A percentile compares a stretch with the other conserved stretches of the same genome.
phyloP scores from a whole-genome alignment of 1,284 basidiomycete species.

The Leccinum discolor region DNA sequence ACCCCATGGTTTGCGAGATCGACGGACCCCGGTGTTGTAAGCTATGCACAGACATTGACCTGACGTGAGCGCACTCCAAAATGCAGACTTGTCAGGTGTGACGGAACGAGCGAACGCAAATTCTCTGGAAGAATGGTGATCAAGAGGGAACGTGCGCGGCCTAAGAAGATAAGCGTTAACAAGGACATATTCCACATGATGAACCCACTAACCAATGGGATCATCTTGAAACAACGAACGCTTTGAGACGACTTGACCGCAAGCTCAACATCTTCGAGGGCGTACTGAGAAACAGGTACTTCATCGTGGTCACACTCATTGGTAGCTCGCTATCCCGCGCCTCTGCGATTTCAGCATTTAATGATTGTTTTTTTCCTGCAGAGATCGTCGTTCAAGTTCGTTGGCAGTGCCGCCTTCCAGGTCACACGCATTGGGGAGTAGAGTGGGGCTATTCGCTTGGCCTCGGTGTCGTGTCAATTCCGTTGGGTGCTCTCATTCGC shows the following conservation, averaged over 20 bases:
- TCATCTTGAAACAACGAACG: conserved; percentile 53
- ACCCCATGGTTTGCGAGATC: conserved; percentile 85
- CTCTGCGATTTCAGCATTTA: neutral
- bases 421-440: conserved; percentile 76
- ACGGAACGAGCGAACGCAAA: conserved; percentile 47
- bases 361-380: conserved; percentile 32
- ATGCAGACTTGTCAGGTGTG: conserved; percentile 37
- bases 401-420: conserved; percentile 91
- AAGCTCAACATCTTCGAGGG: conserved; percentile 91
- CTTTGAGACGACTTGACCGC: conserved; percentile 79
- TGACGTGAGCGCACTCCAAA: conserved; percentile 66
- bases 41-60: conserved; percentile 56
- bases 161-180: conserved; percentile 36
- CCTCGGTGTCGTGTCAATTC: conserved; percentile 86
- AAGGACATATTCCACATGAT: neutral
- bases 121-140: conserved; percentile 43
- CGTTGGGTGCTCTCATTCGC: conserved; percentile 85
- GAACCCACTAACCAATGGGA: conserved; percentile 51
- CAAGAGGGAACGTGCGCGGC: conserved; percentile 60
- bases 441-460: conserved; percentile 92
- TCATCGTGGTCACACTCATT: conserved; percentile 84
- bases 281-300: conserved; percentile 81
- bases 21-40: conserved; percentile 79
- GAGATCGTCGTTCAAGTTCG: conserved; percentile 87
- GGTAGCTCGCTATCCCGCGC: conserved; percentile 47